phyloP scores from a whole-genome alignment of 176 grass and related monocot species.

The Tillandsia fasciculata region DNA sequence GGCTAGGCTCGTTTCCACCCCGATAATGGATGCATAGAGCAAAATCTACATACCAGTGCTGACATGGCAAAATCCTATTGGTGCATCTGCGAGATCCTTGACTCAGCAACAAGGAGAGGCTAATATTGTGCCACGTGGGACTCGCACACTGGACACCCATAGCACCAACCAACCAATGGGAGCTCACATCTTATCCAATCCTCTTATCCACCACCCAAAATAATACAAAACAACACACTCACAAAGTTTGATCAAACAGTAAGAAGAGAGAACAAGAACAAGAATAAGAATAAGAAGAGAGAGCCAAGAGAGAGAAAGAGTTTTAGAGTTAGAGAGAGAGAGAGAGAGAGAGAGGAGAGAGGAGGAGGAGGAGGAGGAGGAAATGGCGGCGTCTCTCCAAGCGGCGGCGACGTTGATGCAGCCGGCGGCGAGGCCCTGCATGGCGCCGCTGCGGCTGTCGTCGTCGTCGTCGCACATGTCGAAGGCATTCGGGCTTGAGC shows the following conservation, averaged over 20 bases:
- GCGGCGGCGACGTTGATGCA: slow-evolving; percentile 80
- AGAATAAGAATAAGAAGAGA: background rate
- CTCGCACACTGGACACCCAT: slow-evolving; percentile 19
- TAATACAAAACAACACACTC: slow-evolving; percentile 28
- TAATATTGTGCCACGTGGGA: slow-evolving; percentile 25
- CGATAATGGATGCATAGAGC: too few relatives aligned
- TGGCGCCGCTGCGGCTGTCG: slow-evolving; percentile 18
- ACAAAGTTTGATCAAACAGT: slow-evolving; percentile 14
- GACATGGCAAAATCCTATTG: background rate
- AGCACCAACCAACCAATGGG: slow-evolving; percentile 44
- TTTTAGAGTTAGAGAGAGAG: slow-evolving; percentile 1
- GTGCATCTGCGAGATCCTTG: background rate
- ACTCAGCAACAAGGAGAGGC: background rate
- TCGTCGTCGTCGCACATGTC: slow-evolving; percentile 25
- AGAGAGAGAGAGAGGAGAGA: background rate
- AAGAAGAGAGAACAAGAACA: background rate
- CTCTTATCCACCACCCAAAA: slow-evolving; percentile 56
- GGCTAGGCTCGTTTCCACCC: too few relatives aligned
- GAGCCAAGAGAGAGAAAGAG: slow-evolving; percentile 24
- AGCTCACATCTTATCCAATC: slow-evolving; percentile 40
- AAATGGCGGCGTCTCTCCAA: slow-evolving; percentile 79
- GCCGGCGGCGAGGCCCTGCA: slow-evolving; percentile 40
- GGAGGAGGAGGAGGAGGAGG: background rate
- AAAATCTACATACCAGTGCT: too few relatives aligned
- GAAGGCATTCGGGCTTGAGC: slow-evolving; percentile 32